Evolutionary conservation across 2,329 filamentous ascomycete genomes (phyloP), one percentile per base, ranked within the genome.

Genomic region (Epichloe scottii): DNA sequence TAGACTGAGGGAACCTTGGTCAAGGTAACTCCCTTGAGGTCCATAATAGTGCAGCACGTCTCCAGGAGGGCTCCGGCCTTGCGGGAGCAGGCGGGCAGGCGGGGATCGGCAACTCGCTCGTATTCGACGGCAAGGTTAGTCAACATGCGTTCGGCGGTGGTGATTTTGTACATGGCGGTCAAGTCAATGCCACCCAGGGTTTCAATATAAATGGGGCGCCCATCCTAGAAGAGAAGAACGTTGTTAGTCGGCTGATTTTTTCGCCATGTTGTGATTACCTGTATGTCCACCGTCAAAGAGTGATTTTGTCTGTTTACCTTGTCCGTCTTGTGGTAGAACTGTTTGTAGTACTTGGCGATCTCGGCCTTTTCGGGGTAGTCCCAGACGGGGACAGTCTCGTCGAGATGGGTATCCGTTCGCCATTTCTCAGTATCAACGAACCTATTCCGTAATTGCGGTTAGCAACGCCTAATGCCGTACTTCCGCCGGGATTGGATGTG

Each of bases 321-420:
- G 71, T 93, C 88, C 12, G 83, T 91, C 76, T 96, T 96, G 80
- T 98, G 93, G 75, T 98, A 98, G 76, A 93, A 98, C 73, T 98
- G 93, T 46, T 89, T 89, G 73, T 98, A 98, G 77, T 87, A 95
- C 71, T 91, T 75, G 70, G 87, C 87, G 53, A 98, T 79, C 65
- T 91, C 68, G 51, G 79, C 63, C 70, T 91, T 93, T 78, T 96
- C 90, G 56, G 77, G 77, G 74, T 95, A 96, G 54, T 93, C 82
- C 76, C 94, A 95, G 60, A 73, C 84, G 56, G 80, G 81, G 50
- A 91, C 81, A 38, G 88, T 78, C 57, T 90, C 78, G 70, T 96
- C 88, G 34, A 95, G 86, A 56, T 86, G 82, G 58, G 86, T 93
- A 52, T 90, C 82, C 68, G 85, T 83, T 68, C 93, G 82, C 93